Evolutionary conservation across 768 basidiomycete species (phyloP).

Genomic region (Termitomyces sp.): DNA sequence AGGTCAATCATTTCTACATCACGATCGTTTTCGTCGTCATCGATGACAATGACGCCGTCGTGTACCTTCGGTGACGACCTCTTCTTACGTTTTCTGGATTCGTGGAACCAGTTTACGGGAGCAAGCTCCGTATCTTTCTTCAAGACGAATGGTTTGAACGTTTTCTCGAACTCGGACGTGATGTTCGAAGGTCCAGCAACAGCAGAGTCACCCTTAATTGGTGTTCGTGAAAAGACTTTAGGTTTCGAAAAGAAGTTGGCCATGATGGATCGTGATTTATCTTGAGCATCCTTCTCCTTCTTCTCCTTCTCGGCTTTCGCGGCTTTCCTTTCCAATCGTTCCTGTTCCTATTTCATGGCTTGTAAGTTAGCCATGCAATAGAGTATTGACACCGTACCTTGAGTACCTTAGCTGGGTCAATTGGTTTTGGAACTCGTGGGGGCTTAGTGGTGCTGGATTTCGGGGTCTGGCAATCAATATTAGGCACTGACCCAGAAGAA

Average conservation of each 20-base stretch:
- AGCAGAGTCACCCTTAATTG: constrained; percentile 21
- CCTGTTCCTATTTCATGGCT: constrained; percentile 53
- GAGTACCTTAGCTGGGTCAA: constrained; percentile 54
- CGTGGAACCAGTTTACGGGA: constrained; percentile 66
- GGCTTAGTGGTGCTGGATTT: constrained; percentile 16
- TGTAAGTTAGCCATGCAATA: background rate
- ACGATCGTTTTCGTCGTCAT: constrained; percentile 21
- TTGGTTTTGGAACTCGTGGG: constrained; percentile 44
- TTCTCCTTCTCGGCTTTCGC: constrained; percentile 70
- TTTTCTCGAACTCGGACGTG: constrained; percentile 64
- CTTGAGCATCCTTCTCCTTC: constrained; percentile 65
- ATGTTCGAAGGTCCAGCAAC: constrained; percentile 33
- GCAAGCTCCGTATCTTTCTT: constrained; percentile 76
- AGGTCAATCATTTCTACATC: constrained; percentile 24
- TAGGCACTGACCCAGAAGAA: background rate
- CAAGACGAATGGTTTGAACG: constrained; percentile 76
- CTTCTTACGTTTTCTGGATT: constrained; percentile 23
- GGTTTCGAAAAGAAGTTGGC: constrained; percentile 74
- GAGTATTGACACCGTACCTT: constrained; percentile 37
- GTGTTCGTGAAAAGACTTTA: constrained; percentile 27
- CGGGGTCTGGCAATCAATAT: background rate
- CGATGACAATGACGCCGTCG: constrained; percentile 58
- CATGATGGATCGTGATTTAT: constrained; percentile 74
- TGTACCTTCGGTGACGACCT: constrained; percentile 15
- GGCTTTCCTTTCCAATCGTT: constrained; percentile 60